A percentile compares a stretch with the other conserved stretches of the same genome.
Conservation (phyloP, 2,329 filamentous ascomycete species). For the Chrysosphaeria jannelii region DNA sequence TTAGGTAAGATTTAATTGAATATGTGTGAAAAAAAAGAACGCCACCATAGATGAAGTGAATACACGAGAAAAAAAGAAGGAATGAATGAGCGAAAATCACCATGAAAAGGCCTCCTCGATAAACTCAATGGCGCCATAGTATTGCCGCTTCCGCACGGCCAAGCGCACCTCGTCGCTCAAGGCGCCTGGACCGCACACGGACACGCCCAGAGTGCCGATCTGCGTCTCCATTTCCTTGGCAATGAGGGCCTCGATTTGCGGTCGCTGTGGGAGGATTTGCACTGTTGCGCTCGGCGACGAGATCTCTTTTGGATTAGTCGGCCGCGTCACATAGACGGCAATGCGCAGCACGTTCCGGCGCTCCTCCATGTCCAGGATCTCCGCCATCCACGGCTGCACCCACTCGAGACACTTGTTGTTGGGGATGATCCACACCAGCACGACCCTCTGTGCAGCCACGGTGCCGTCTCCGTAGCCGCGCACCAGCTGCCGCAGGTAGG, state of each 20-base stretch:
- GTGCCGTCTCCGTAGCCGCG: slow-evolving; percentile 36
- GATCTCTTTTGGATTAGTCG: slow-evolving; percentile 49
- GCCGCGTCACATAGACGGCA: slow-evolving; percentile 48
- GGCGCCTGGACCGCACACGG: slow-evolving; percentile 43
- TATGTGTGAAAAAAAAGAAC: background rate
- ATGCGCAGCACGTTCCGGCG: slow-evolving; percentile 46
- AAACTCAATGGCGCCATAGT: slow-evolving; percentile 40
- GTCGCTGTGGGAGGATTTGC: slow-evolving; percentile 58
- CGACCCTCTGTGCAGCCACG: slow-evolving; percentile 37
- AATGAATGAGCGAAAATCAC: slow-evolving; percentile 8
- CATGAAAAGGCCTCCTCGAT: slow-evolving; percentile 48
- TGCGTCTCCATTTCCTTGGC: slow-evolving; percentile 45
- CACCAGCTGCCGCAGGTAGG: slow-evolving; percentile 43
- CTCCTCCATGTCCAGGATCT: slow-evolving; percentile 44
- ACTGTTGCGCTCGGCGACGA: slow-evolving; percentile 49
- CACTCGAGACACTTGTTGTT: slow-evolving; percentile 56
- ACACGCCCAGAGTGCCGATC: slow-evolving; percentile 42
- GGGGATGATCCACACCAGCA: slow-evolving; percentile 55
- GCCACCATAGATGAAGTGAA: background rate
- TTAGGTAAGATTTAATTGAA: background rate
- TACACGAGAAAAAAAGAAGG: background rate
- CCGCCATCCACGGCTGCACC: slow-evolving; percentile 63
- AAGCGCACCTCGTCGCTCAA: slow-evolving; percentile 46
- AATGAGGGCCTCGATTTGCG: slow-evolving; percentile 42
- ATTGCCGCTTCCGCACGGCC: slow-evolving; percentile 32